phyloP scores from a whole-genome alignment of 228 moss, liverwort and hornwort species.

The Sphagnum magellanicum region DNA sequence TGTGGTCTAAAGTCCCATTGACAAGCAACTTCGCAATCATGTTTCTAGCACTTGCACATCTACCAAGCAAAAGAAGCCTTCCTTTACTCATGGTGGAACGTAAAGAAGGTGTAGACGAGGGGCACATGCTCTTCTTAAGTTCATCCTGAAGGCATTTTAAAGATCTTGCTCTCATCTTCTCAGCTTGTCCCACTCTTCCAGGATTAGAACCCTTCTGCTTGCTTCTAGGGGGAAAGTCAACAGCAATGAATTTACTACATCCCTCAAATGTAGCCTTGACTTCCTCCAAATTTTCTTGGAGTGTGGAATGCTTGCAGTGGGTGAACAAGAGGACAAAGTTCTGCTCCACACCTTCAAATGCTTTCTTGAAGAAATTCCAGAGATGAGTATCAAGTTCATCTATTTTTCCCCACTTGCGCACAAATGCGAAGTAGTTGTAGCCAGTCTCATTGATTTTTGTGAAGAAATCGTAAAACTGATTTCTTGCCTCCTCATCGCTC shows the following conservation, averaged over 20 bases:
- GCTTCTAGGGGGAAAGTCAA: background rate
- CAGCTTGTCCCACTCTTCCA: too few relatives aligned
- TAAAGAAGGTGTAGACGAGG: background rate
- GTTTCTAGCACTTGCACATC: background rate
- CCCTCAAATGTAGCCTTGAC: background rate
- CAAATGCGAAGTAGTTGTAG: slow-evolving; percentile 1
- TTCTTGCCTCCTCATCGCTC: slow-evolving; percentile 5
- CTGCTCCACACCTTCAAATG: background rate
- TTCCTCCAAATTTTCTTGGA: background rate
- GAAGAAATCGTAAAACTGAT: slow-evolving; percentile 1
- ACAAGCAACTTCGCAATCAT: slow-evolving; percentile 1
- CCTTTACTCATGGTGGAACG: background rate
- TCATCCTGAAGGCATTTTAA: background rate
- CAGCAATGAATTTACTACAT: background rate
- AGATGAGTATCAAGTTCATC: background rate
- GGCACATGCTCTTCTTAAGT: background rate
- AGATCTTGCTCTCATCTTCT: background rate
- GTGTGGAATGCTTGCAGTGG: background rate
- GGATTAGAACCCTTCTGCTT: background rate
- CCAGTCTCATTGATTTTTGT: background rate
- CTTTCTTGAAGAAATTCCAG: slow-evolving; percentile 1
- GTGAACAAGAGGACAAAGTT: slow-evolving; percentile 5
- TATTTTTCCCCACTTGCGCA: slow-evolving; percentile 5
- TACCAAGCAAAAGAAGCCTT: slow-evolving; percentile 1
- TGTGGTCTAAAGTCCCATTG: background rate